These are phyloP conservation scores for Begonia loranthoides DNA, from an alignment of 306 rosid species.

Conservation along the genomic window DNA sequence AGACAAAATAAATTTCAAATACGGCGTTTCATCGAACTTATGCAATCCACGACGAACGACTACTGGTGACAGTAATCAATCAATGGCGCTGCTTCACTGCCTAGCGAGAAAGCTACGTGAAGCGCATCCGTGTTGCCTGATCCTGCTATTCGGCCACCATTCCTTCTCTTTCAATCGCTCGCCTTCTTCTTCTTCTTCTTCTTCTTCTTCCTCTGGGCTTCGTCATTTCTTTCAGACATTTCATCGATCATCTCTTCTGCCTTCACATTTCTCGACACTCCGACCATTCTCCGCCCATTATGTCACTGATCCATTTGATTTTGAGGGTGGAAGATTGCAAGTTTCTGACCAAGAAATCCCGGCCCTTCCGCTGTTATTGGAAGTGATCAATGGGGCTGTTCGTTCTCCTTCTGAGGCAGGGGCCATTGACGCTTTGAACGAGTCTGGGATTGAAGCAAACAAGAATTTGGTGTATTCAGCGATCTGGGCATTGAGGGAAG, in stretches of 20 bases:
- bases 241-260: conserved; percentile 39
- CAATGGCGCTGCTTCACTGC: conserved; percentile 38
- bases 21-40: too few relatives aligned
- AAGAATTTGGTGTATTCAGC: conserved; percentile 28
- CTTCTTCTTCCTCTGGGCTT: background rate
- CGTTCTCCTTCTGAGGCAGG: conserved; percentile 35
- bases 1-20: too few relatives aligned
- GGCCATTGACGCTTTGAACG: conserved; percentile 30
- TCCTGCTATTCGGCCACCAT: conserved; percentile 3
- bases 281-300: conserved; percentile 17
- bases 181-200: background rate
- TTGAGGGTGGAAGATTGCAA: conserved; percentile 13
- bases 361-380: conserved; percentile 26
- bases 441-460: conserved; percentile 27
- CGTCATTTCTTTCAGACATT: conserved; percentile 33
- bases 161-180: conserved; percentile 4
- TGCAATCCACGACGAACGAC: too few relatives aligned
- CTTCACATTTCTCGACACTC: conserved; percentile 17
- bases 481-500: conserved; percentile 61
- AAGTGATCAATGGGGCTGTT: conserved; percentile 23
- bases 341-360: conserved; percentile 13
- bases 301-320: conserved; percentile 14
- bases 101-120: conserved; percentile 21
- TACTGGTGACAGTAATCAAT: background rate
- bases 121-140: conserved; percentile 15